Base-by-base conservation (phyloP, 75 land plant species). In the Pinus tabuliformis region DNA sequence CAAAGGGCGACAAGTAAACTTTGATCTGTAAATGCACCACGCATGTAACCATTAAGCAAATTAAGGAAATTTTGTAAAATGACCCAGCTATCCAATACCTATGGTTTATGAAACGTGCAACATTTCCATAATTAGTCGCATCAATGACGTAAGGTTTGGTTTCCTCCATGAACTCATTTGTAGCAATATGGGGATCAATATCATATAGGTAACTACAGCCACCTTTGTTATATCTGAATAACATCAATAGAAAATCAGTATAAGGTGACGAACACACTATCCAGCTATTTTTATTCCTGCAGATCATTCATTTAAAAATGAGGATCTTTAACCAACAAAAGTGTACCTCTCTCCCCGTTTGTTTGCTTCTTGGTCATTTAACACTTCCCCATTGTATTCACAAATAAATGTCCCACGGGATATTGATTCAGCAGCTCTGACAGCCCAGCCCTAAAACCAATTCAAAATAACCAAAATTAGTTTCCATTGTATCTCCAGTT, bases 101-200 rank as follows among this genome's bases (percentile, higher is more conserved):
- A 81, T 97, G 99, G 82, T 97, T 97, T 24, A 97, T 95, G 66
- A 92, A 97, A 18, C 99, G 86, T 56, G 99, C 86, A 81, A 97
- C 89, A 79, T 97, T 97, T 60, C 99, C 99, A 84, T 82, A 86
- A 24, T 84, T 89, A 17, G 92, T 89, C n/a, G 99, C 93, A 86
- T 97, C 98, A 82, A 97, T 91, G 3, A 95, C 92, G 81, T 82
- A 97, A n/a, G 92, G 88, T 30, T 75, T 82, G 28, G 85, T 62
- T 22, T 77, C 93, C 70, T 84, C 89, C 59, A 80, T 72, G 58
- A 90, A 71, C 63, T 87, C 75, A 61, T 86, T 78, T 58, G 74
- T 81, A 52, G 83, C 82, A 68, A 85, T 78, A 80, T 91, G 96
- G 15, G 90, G 85, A 83, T 92, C 92, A 36, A 95, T 88, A 59